These are phyloP conservation scores for Botryotinia narcissicola DNA, from an alignment of 2,329 filamentous ascomycete genomes.

Conservation along the genomic window DNA sequence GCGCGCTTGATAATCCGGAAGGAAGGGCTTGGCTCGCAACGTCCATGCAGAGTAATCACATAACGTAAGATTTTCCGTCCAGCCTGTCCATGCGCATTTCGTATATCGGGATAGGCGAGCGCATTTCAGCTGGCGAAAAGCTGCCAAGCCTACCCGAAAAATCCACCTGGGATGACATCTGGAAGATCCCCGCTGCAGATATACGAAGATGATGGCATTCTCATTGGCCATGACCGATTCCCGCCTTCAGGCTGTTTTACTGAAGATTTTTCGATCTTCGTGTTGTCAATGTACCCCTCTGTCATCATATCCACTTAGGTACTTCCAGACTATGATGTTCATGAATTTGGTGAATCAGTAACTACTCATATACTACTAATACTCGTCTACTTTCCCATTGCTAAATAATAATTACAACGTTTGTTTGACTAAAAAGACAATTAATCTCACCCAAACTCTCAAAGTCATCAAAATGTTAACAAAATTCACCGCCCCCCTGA, in stretches of 20 bases:
- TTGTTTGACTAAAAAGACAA: background rate
- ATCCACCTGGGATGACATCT: background rate
- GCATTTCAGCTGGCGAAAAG: background rate
- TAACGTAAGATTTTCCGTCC: background rate
- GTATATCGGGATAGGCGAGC: background rate
- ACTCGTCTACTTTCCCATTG: background rate
- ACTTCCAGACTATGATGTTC: background rate
- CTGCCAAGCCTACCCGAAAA: background rate
- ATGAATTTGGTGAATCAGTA: background rate
- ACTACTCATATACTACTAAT: background rate
- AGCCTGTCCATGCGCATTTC: background rate
- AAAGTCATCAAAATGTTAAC: background rate
- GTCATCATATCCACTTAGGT: background rate
- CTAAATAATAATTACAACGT: background rate
- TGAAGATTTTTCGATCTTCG: background rate
- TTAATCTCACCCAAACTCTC: background rate
- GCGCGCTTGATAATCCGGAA: background rate
- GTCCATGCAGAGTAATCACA: background rate
- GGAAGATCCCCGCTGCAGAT: background rate
- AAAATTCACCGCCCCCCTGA: background rate
- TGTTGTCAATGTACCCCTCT: background rate
- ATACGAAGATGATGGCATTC: background rate
- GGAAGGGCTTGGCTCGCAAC: background rate
- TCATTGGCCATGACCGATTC: background rate
- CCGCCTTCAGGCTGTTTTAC: background rate